Evolutionary conservation across 257 asterid genomes (phyloP).

Genomic region (Oldenlandia corymbosa): DNA sequence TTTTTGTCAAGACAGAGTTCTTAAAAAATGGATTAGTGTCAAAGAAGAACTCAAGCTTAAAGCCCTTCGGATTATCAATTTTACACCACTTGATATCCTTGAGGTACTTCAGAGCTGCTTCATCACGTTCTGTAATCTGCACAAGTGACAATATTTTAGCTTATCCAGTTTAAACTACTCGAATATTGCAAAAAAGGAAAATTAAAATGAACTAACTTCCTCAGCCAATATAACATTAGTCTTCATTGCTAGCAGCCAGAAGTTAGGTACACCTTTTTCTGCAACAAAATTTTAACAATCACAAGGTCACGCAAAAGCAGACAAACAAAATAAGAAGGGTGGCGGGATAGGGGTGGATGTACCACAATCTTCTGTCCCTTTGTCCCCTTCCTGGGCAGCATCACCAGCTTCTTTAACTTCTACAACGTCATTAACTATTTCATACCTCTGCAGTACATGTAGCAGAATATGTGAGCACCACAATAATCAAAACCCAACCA

Average conservation of each 20-base stretch:
- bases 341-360: not conserved
- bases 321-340: not conserved
- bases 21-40: conserved; percentile 70
- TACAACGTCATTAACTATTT: conserved; percentile 62
- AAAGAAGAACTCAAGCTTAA: conserved; percentile 77
- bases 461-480: not conserved
- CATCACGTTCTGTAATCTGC: conserved; percentile 67
- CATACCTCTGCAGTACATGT: conserved; percentile 49
- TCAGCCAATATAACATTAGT: conserved; percentile 57
- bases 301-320: not conserved
- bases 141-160: conserved; percentile 4
- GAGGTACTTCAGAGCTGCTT: conserved; percentile 67
- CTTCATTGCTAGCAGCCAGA: conserved; percentile 68
- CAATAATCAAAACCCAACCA: not conserved
- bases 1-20: conserved; percentile 59
- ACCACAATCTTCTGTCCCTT: conserved; percentile 40
- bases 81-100: conserved; percentile 71
- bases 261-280: conserved; percentile 79
- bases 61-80: conserved; percentile 68
- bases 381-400: conserved; percentile 32
- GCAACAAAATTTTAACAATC: conserved; percentile 19
- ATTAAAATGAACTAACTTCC: conserved; percentile 39
- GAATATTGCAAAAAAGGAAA: not conserved
- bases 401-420: conserved; percentile 65
- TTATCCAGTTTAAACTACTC: conserved; percentile 8